These are phyloP conservation scores for Canariomyces notabilis DNA, from an alignment of 2,329 filamentous ascomycete species.

Conservation along the genomic window DNA sequence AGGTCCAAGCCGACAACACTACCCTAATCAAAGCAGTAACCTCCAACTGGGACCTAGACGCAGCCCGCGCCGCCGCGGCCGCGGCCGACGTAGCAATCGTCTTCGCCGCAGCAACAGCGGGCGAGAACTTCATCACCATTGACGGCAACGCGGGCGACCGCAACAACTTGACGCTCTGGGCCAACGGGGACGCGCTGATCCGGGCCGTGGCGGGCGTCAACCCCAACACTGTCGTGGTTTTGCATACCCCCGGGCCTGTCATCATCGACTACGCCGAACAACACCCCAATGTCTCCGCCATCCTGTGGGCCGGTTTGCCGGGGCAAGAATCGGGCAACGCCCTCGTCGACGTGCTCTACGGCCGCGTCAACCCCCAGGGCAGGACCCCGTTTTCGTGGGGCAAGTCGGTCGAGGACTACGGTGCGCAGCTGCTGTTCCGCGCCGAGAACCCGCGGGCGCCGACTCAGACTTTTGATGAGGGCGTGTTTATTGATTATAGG, in stretches of 20 bases:
- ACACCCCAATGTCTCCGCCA: conserved; percentile 49
- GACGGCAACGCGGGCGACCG: conserved; percentile 68
- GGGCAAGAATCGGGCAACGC: conserved; percentile 51
- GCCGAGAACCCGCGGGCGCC: conserved; percentile 41
- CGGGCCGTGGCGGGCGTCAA: conserved; percentile 60
- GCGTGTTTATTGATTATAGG: conserved; percentile 74
- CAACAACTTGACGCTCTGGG: conserved; percentile 68
- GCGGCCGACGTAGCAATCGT: conserved; percentile 73
- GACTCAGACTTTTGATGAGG: conserved; percentile 67
- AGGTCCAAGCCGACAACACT: conserved; percentile 55
- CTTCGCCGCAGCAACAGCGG: conserved; percentile 74
- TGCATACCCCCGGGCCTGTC: conserved; percentile 56
- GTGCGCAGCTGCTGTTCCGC: conserved; percentile 59
- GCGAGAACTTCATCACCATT: conserved; percentile 66
- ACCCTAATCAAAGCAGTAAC: conserved; percentile 49
- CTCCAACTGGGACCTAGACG: conserved; percentile 42
- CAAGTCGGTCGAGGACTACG: conserved; percentile 65
- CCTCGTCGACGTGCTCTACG: conserved; percentile 44
- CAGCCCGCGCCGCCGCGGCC: conserved; percentile 44
- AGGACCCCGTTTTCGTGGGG: conserved; percentile 80
- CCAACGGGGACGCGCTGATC: conserved; percentile 69
- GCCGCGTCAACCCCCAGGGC: conserved; percentile 52
- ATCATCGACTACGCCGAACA: conserved; percentile 59
- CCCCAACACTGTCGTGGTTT: conserved; percentile 48
- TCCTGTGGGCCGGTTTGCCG: conserved; percentile 50